phyloP scores from a whole-genome alignment of 2,329 filamentous ascomycete species.

The Trichoderma lentiforme region DNA sequence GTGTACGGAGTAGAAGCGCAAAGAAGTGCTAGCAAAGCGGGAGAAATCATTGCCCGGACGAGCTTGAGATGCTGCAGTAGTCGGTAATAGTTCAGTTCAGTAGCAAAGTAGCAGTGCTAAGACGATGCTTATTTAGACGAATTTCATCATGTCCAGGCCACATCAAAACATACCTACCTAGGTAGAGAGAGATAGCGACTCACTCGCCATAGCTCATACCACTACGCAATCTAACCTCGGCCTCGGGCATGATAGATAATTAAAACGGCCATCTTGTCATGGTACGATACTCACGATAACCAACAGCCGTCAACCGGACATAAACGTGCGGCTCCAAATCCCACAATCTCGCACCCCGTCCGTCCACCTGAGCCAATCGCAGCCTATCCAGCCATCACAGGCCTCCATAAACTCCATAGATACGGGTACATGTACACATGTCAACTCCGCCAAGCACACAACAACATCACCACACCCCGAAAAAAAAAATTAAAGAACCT shows the following conservation, averaged over 20 bases:
- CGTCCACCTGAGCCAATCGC: neutral
- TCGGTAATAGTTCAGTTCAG: neutral
- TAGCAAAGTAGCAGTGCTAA: neutral
- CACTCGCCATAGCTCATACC: neutral
- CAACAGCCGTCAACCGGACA: neutral
- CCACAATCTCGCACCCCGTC: neutral
- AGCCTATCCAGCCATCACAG: neutral
- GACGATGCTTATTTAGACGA: neutral
- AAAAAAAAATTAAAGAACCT: neutral
- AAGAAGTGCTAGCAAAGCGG: neutral
- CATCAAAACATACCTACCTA: neutral
- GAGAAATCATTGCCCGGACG: neutral
- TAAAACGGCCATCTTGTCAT: neutral
- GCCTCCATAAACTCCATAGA: neutral
- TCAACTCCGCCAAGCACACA: neutral
- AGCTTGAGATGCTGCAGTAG: neutral
- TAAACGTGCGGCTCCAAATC: neutral
- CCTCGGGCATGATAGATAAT: neutral
- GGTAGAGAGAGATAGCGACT: neutral
- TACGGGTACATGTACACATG: neutral
- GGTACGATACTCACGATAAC: neutral
- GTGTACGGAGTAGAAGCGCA: neutral
- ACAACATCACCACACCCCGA: neutral
- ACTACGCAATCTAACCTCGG: neutral
- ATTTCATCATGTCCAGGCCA: neutral